Conservation (phyloP, 805 yeast species). For the Saturnispora silvae region DNA sequence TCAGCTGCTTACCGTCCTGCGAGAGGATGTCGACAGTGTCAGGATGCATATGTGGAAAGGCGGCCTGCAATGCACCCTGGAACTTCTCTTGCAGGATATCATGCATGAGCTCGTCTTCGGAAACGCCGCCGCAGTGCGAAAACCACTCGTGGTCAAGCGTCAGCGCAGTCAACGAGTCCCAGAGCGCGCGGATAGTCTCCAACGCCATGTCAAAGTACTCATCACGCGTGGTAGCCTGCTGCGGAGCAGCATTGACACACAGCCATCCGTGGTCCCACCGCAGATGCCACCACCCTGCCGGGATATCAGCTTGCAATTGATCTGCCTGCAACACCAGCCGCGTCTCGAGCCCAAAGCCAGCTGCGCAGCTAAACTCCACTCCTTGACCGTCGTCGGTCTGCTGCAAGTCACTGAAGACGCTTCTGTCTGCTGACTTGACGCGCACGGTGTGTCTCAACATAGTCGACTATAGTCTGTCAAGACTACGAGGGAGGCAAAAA, state of each 20-base stretch:
- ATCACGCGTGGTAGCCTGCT: conserved; percentile 15
- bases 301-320: no score
- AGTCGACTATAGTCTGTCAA: no score
- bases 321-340: no score
- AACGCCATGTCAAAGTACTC: conserved; percentile 16
- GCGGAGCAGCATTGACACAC: conserved; percentile 24
- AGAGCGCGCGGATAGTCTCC: conserved; percentile 5
- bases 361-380: no score
- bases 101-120: not conserved
- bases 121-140: conserved; percentile 10
- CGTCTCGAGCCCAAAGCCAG: no score
- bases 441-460: no score
- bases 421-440: no score
- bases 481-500: no score
- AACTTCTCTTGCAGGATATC: not conserved
- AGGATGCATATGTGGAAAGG: not conserved
- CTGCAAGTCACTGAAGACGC: no score
- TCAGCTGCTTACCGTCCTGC: not conserved
- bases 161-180: conserved; percentile 10
- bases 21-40: conserved; percentile 3
- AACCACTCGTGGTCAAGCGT: conserved; percentile 23
- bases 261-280: no score
- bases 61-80: not conserved
- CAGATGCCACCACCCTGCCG: no score
- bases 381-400: no score